phyloP scores from a whole-genome alignment of 176 grass and related monocot species.

The Calamus simplicifolius region DNA sequence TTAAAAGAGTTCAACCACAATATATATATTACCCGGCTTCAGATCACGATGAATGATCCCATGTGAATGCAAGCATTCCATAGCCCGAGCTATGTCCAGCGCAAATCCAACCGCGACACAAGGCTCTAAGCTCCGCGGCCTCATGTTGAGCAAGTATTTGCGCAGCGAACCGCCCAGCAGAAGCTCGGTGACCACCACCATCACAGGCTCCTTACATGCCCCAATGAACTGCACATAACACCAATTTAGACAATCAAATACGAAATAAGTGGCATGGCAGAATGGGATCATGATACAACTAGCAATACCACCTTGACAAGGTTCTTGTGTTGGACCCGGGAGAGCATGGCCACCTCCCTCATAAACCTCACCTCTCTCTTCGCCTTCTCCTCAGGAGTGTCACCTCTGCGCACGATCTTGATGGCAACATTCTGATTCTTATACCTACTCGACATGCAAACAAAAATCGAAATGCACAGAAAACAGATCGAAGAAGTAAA shows the following conservation, averaged over 20 bases:
- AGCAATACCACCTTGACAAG: slow-evolving; percentile 66
- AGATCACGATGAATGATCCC: slow-evolving; percentile 99
- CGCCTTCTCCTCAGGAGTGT: slow-evolving; percentile 61
- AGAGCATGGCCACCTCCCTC: slow-evolving; percentile 91
- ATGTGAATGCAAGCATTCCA: slow-evolving; percentile 96
- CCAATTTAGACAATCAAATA: neutral
- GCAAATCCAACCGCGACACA: slow-evolving; percentile 71
- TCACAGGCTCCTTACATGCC: slow-evolving; percentile 76
- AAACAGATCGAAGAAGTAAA: neutral
- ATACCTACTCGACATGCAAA: slow-evolving; percentile 38
- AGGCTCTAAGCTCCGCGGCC: slow-evolving; percentile 73
- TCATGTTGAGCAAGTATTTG: slow-evolving; percentile 70
- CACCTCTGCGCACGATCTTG: slow-evolving; percentile 89
- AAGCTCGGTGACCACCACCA: slow-evolving; percentile 96
- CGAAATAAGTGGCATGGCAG: neutral
- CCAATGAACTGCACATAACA: slow-evolving; percentile 65
- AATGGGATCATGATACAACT: neutral
- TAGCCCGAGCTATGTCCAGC: slow-evolving; percentile 74
- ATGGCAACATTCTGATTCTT: slow-evolving; percentile 94
- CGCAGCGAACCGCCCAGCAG: slow-evolving; percentile 77
- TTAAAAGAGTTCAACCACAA: slow-evolving; percentile 14
- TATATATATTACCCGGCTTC: slow-evolving; percentile 63
- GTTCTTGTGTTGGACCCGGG: slow-evolving; percentile 94
- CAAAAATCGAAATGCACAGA: neutral
- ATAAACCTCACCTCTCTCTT: slow-evolving; percentile 79